These are phyloP conservation scores for Phascolomyces articulosus DNA, from an alignment of 371 early-diverging fungal genomes.

Conservation along the genomic window DNA sequence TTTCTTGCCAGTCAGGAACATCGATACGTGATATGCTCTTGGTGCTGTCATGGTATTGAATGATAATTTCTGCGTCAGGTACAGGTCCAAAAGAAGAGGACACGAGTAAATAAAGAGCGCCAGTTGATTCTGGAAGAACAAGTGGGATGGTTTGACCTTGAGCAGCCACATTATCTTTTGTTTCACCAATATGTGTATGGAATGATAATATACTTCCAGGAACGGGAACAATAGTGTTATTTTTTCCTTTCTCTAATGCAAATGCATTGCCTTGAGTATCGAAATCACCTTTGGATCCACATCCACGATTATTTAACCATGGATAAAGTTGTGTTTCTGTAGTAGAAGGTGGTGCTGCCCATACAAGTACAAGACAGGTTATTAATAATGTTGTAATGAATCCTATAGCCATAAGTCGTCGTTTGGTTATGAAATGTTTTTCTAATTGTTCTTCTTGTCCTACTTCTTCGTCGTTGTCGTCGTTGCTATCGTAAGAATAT, in stretches of 20 bases:
- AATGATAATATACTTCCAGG: conserved; percentile 17
- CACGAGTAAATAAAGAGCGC: conserved; percentile 30
- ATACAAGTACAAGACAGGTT: neutral
- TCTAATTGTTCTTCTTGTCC: neutral
- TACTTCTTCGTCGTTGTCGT: too few relatives aligned
- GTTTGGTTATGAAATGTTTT: neutral
- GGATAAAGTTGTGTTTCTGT: neutral
- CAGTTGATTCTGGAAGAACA: conserved; percentile 18
- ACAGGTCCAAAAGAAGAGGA: conserved; percentile 31
- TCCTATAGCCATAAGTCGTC: neutral
- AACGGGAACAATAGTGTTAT: neutral
- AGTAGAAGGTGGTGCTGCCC: neutral
- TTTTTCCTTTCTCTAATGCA: conserved; percentile 10
- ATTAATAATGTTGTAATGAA: neutral
- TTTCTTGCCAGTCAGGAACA: conserved; percentile 41
- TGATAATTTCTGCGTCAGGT: conserved; percentile 3
- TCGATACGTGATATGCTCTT: conserved; percentile 14
- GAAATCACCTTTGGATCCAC: conserved; percentile 22
- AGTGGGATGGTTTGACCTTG: conserved; percentile 31
- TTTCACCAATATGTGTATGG: neutral
- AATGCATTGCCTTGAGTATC: conserved; percentile 20
- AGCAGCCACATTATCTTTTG: conserved; percentile 26
- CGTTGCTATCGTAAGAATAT: neutral
- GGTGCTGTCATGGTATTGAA: conserved; percentile 33
- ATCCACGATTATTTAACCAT: conserved; percentile 7